Base-by-base conservation (phyloP, 495 filamentous ascomycete genomes). In the Poronia punctata region DNA sequence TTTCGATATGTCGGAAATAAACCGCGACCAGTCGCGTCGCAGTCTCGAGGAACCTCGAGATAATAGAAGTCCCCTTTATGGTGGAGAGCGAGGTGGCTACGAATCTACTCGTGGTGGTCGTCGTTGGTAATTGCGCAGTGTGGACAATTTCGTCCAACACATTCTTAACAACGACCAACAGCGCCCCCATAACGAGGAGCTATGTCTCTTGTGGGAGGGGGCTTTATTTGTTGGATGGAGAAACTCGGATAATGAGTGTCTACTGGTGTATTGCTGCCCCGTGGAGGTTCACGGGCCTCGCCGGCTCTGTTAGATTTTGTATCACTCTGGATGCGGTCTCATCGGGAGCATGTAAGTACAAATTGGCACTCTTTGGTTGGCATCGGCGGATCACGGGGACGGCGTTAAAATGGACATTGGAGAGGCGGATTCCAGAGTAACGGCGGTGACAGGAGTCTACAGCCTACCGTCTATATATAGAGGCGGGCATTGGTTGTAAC, bases 1-100 rank as follows among this genome's bases (percentile, higher is more conserved):
- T 12, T 94, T 95, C 53, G 82, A 84, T 27, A 89, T 94, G 84
- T 88, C 83, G 41, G 87, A 95, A 52, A 76, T 92, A 44, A 82
- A 78, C 35, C 52, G 55, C 22, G 64, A 76, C 18, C 68, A 71
- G 14, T 79, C 76, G 10, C 74, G 84, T 35, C 72, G 83, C 39
- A 89, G 86, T 48, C 60, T 88, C 12, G 86, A 89, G 51, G 85
- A 88, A 52, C 37, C n/a, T n/a, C 25, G 41, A 32, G 27, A 45
- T 7, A 29, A 11, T 12, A 71, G 66, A 12, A 52, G 76, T 38
- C 72, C 71, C 18, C 65, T 70, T 14, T 43, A 44, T 6, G 36
- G 50, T 16, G 45, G 42, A n/a, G 55, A 61, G 15, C 49, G 57
- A 35, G 51, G 52, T 32, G 50, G 47, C n/a, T 64, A 52, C 35